Base-by-base conservation (phyloP, 2,329 filamentous ascomycete genomes). In the Pseudodiploospora longispora region DNA sequence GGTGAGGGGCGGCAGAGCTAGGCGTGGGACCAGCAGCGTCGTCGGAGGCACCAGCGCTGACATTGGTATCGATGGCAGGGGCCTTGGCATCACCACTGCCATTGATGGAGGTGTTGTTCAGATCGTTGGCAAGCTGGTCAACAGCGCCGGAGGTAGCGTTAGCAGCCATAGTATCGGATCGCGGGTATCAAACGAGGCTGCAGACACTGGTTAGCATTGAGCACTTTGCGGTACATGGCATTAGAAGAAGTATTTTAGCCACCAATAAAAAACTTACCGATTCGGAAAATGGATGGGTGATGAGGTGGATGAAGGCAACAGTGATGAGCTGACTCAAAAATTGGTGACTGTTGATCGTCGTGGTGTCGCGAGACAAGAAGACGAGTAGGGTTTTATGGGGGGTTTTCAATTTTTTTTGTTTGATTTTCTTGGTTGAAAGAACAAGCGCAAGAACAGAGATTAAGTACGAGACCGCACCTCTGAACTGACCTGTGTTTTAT, bases 91-190 rank as follows among this genome's bases (percentile, higher is more conserved):
- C 80, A 61, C 83, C 82, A 58, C 73, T 72, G 58, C 78, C 76
- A 63, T 85, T 81, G 64, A 87, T 74, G 65, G 78, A 76, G 62
- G 82, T 70, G 71, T 82, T 87, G 69, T 76, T 73, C 60, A 85
- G 83, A 64, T 93, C 86, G 69, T 80, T 74, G 72, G 82, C 79
- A 68, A 89, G 85, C 83, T 88, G 85, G 59, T 86, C 84, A 74
- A 83, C 79, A 80, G 78, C 77, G 68, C 70, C 69, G 60, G 72
- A 63, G 56, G 72, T 63, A 65, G 72, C 67, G 68, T 76, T 67
- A 63, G 75, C 71, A 69, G 78, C 74, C 78, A 85, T 84, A 38
- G 40, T 46, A 37, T 44, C 32, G 38, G 38, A 38, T 43, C 42
- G 10, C 40, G 43, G 35, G 39, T 45, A 46, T 46, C 39, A 43